Evolutionary conservation across 352 stramenopile genomes (phyloP).

Genomic region (Pythium grandisporangium): DNA sequence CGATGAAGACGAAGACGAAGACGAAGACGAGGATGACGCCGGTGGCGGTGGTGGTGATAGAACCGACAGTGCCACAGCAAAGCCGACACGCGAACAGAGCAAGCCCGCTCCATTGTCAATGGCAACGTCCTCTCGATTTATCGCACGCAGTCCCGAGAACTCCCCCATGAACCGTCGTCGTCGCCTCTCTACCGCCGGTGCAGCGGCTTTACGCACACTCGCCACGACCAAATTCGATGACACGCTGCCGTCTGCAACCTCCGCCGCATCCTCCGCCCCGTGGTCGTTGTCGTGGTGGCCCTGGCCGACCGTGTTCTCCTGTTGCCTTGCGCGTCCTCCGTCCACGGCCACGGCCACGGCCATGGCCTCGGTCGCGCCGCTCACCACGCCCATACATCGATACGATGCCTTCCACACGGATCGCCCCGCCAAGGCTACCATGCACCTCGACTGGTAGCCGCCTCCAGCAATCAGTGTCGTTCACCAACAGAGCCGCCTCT

Average conservation of each 20-base stretch:
- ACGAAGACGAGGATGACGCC: not conserved
- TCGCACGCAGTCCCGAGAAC: conserved; percentile 43
- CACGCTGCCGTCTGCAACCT: too few species aligned
- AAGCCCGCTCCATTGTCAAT: too few species aligned
- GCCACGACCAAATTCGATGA: too few species aligned
- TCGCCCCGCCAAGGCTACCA: too few species aligned
- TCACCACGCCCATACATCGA: conserved; percentile 18
- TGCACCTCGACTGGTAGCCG: too few species aligned
- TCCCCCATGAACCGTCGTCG: conserved; percentile 44
- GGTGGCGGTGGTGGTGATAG: too few species aligned
- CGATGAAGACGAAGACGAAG: not conserved
- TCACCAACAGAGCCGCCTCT: too few species aligned
- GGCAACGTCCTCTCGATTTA: not conserved
- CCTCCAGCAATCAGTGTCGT: too few species aligned
- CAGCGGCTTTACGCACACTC: too few species aligned
- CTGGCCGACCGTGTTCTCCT: conserved; percentile 10
- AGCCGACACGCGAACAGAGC: too few species aligned
- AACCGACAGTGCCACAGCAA: too few species aligned
- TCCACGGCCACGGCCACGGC: not conserved
- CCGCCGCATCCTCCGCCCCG: too few species aligned
- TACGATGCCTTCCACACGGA: conserved; percentile 20
- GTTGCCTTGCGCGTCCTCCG: conserved; percentile 15
- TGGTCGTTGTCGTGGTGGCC: conserved; percentile 19
- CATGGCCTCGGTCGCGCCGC: conserved; percentile 1
- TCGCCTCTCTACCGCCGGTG: not conserved